These are phyloP conservation scores for Aspergillus calidoustus DNA, from an alignment of 2,329 filamentous ascomycete species.

Conservation along the genomic window DNA sequence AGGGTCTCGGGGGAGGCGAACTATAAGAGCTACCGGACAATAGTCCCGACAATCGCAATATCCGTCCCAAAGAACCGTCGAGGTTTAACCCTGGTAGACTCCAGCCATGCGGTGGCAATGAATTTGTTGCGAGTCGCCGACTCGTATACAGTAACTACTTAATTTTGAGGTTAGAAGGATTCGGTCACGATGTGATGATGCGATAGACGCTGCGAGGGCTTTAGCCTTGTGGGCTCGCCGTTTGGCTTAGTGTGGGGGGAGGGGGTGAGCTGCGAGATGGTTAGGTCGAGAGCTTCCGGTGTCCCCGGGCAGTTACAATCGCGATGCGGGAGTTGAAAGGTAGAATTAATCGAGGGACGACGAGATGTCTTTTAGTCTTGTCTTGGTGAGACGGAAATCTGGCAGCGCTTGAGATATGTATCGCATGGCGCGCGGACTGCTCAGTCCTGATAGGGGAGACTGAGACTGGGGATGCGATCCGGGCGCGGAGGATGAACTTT, in stretches of 20 bases:
- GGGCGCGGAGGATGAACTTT: not conserved
- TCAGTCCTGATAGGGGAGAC: not conserved
- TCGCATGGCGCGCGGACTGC: not conserved
- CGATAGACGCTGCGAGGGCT: not conserved
- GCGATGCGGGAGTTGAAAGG: not conserved
- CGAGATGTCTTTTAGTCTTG: not conserved
- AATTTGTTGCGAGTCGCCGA: not conserved
- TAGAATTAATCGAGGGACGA: not conserved
- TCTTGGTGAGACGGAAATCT: not conserved
- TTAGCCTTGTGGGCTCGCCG: not conserved
- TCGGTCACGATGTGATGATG: not conserved
- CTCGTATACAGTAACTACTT: not conserved
- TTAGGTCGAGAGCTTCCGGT: not conserved
- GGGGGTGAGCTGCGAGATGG: not conserved
- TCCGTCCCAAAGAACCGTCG: not conserved
- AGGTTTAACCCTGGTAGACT: not conserved
- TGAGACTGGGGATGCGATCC: not conserved
- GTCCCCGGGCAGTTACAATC: not conserved
- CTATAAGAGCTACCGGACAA: not conserved
- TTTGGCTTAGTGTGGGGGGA: not conserved
- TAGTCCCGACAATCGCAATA: constrained; percentile 8
- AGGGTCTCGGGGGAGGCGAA: not conserved
- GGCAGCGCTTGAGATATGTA: not conserved
- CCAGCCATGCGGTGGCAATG: not conserved
- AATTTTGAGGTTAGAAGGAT: not conserved